These are phyloP conservation scores for Gracilaria gracilis DNA, from an alignment of 23 red algal genomes.

Conservation along the genomic window DNA sequence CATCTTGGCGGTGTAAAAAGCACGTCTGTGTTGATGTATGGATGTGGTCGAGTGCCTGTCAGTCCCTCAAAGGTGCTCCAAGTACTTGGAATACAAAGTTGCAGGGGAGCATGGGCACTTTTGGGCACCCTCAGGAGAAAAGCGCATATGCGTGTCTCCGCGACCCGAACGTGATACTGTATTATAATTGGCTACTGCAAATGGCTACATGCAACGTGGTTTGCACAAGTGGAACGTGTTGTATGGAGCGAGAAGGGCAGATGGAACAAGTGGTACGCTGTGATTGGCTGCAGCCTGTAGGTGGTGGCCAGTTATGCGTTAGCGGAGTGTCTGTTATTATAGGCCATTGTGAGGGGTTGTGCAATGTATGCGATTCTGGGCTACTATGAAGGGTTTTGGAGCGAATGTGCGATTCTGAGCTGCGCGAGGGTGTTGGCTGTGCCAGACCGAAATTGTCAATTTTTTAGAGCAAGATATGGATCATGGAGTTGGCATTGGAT, in stretches of 20 bases:
- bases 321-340: not conserved
- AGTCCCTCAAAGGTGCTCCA: not conserved
- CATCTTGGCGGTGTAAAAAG: slow-evolving; percentile 49
- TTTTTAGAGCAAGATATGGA: not conserved
- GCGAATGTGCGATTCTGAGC: slow-evolving; percentile 12
- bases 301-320: not conserved
- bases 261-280: not conserved
- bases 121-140: not conserved
- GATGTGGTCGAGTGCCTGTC: not conserved
- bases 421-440: not conserved
- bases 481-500: not conserved
- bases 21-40: not conserved
- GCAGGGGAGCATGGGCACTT: not conserved
- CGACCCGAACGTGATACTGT: not conserved
- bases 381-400: too few relatives aligned
- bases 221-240: not conserved
- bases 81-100: not conserved
- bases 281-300: not conserved
- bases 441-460: slow-evolving; percentile 2
- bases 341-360: not conserved
- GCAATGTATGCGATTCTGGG: too few relatives aligned
- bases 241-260: not conserved
- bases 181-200: not conserved
- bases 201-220: not conserved
- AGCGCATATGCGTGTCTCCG: not conserved